These are phyloP conservation scores for Skeletonema costatum DNA, from an alignment of 108 stramenopile genomes.

Conservation along the genomic window DNA sequence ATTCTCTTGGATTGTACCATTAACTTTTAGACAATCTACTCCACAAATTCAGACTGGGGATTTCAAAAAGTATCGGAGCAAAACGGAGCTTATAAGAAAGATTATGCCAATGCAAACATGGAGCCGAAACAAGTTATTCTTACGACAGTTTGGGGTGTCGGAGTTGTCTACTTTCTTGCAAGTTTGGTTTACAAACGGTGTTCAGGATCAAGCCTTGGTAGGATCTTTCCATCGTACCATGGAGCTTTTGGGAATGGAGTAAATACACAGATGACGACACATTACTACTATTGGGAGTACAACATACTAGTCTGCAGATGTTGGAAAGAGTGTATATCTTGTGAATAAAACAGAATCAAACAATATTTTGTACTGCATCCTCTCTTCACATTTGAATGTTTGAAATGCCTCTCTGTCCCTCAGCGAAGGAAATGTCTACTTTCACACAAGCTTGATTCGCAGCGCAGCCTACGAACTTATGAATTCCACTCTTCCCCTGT, in stretches of 20 bases:
- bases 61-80: constrained; percentile 44
- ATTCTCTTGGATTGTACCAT: too few species aligned
- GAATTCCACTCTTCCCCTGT: too few species aligned
- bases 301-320: background rate
- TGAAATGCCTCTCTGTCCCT: background rate
- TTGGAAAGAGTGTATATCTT: background rate
- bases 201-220: constrained; percentile 27
- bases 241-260: constrained; percentile 30
- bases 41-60: constrained; percentile 6
- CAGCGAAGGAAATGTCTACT: too few species aligned
- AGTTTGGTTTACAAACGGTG: constrained; percentile 43
- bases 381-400: background rate
- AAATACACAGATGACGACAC: background rate
- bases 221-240: constrained; percentile 42
- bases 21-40: too few species aligned
- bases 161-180: constrained; percentile 46
- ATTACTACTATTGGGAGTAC: background rate
- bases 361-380: background rate
- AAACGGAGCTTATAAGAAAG: constrained; percentile 46
- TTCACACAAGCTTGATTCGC: too few species aligned
- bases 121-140: constrained; percentile 37
- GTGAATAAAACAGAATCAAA: background rate
- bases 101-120: constrained; percentile 56
- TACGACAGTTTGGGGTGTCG: constrained; percentile 38
- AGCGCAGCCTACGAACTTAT: too few species aligned